These are phyloP conservation scores for Trypanosoma congolense DNA, from an alignment of 208 protist species.

Conservation along the genomic window DNA sequence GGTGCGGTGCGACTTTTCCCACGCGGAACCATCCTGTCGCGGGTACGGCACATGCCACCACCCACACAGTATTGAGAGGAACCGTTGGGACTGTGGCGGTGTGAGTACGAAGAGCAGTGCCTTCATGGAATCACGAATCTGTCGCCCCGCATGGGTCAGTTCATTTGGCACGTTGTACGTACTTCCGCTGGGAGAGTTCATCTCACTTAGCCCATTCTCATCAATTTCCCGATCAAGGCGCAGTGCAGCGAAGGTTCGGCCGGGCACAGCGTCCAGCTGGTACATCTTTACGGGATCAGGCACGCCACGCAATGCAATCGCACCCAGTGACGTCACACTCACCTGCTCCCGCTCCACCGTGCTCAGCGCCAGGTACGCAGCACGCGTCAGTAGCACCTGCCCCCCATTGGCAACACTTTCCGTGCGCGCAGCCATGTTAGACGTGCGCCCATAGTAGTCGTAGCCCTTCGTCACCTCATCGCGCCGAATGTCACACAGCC, in stretches of 20 bases:
- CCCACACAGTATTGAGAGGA: no score
- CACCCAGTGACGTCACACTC: background rate
- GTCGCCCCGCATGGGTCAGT: no score
- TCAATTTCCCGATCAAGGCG: background rate
- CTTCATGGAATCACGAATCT: no score
- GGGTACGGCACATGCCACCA: no score
- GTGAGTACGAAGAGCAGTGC: no score
- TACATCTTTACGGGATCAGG: background rate
- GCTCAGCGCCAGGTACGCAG: background rate
- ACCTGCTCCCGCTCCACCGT: background rate
- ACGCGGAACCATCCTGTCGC: no score
- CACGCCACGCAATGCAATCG: background rate
- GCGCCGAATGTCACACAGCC: background rate
- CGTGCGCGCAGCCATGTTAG: background rate
- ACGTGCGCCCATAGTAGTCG: background rate
- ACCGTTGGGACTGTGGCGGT: no score
- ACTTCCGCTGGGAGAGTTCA: no score
- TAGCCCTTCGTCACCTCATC: constrained; percentile 1
- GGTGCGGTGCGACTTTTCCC: no score
- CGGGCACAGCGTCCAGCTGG: background rate
- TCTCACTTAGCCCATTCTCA: no score
- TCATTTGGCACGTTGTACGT: no score
- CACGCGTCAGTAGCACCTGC: background rate
- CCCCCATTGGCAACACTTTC: background rate
- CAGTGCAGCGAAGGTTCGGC: background rate